Evolutionary conservation across 345 rosid genomes (phyloP), one percentile per base, ranked within the genome.

Genomic region (Hibiscus tridactylites): DNA sequence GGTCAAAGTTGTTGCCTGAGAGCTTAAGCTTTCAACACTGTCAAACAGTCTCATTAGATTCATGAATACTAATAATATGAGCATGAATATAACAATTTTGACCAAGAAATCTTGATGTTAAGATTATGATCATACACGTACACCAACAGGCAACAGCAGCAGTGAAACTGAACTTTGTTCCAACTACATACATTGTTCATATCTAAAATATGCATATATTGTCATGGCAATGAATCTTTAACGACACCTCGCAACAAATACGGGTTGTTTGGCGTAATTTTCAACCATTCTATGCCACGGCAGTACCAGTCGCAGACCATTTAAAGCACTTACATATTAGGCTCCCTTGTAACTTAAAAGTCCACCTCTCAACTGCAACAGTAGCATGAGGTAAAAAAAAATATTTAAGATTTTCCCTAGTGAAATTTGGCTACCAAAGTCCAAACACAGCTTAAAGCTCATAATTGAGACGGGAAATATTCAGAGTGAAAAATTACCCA

Each of bases 311-410:
- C 46, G 56, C 47, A 61, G 71, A 16, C 26, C 37, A 19, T 13
- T 50, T 7, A 57, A 62, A 73, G 44, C 47, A 58, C 57, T 54
- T 54, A 68, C 39, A 50, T 39, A 56, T 63, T 74, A 70, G 59
- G 70, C 47, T 62, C 74, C 54, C 68, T 56, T 52, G 61, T 81
- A 83, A 28, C 68, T 21, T 24, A 78, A 35, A 64, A 80, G 63
- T 67, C 81, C 79, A 1, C 77, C 57, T 71, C 79, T 84, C 62
- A 86, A 62, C 87, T 88, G 88, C 81, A 78, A 35, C 24, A 71
- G 56, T 71, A 44, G 50, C 44, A 74, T 33, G 11, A 31, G 31
- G 17, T 54, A 35, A 57, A 39, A 65, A 9, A 4, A 6, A 15
- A 33, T 33, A 33, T 56, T 58, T 62, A 46, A 46, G 50, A 60